Conservation (phyloP, 2,329 filamentous ascomycete species). For the Clonostachys rhizophaga region DNA sequence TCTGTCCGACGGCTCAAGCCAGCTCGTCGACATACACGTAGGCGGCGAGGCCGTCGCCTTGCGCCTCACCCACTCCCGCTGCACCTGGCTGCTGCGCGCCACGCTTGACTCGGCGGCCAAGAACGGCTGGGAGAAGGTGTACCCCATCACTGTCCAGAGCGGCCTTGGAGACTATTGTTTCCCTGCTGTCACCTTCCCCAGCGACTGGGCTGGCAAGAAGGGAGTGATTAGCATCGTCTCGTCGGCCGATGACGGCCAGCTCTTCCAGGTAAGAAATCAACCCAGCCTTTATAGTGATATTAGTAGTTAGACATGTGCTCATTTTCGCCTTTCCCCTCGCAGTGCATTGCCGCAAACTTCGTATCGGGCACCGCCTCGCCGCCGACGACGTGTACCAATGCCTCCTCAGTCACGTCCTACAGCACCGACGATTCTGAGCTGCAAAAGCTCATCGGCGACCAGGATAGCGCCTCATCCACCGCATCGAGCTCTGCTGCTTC, state of each 20-base stretch:
- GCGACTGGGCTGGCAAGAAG: slow-evolving; percentile 46
- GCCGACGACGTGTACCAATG: slow-evolving; percentile 27
- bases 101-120: slow-evolving; percentile 41
- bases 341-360: slow-evolving; percentile 54
- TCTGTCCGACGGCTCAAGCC: slow-evolving; percentile 31
- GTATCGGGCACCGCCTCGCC: slow-evolving; percentile 32
- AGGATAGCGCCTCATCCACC: neutral
- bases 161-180: slow-evolving; percentile 51
- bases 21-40: slow-evolving; percentile 53
- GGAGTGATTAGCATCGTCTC: slow-evolving; percentile 49
- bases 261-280: slow-evolving; percentile 47
- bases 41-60: slow-evolving; percentile 48
- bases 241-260: slow-evolving; percentile 47
- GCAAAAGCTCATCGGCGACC: slow-evolving; percentile 20
- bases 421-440: slow-evolving; percentile 25
- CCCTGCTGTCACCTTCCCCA: slow-evolving; percentile 39
- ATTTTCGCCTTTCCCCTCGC: slow-evolving; percentile 20
- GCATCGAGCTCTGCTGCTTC: slow-evolving; percentile 1
- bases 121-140: slow-evolving; percentile 46
- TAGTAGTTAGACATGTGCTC: neutral
- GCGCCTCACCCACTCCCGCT: slow-evolving; percentile 42
- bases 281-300: neutral
- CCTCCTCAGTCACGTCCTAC: slow-evolving; percentile 20
- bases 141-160: slow-evolving; percentile 47
- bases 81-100: slow-evolving; percentile 53